Conservation (phyloP, 805 yeast species). For the Yarrowia hollandica region DNA sequence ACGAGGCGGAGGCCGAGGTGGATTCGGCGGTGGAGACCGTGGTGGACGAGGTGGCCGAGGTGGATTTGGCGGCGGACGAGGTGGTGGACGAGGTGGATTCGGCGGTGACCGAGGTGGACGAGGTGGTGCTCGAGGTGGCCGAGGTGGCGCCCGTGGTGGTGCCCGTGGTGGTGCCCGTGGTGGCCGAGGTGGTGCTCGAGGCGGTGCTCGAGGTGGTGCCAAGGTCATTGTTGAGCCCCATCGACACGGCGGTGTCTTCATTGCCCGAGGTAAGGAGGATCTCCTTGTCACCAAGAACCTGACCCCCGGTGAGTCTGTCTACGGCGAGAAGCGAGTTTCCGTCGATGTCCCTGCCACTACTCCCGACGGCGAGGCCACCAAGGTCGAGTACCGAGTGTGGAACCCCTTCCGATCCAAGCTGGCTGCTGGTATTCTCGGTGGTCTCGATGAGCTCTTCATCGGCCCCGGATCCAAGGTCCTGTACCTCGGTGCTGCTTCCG, state of each 20-base stretch:
- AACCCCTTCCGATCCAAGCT: slow-evolving; percentile 99
- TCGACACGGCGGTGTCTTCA: slow-evolving; percentile 96
- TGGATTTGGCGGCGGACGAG: slow-evolving; percentile 36
- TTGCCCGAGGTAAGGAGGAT: slow-evolving; percentile 99
- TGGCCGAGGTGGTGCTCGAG: slow-evolving; percentile 44
- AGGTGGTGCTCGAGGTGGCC: slow-evolving; percentile 44
- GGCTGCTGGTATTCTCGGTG: slow-evolving; percentile 99
- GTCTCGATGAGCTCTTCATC: slow-evolving; percentile 95
- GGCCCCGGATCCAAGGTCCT: slow-evolving; percentile 98
- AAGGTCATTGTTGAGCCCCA: slow-evolving; percentile 94
- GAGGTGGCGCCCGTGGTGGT: slow-evolving; percentile 37
- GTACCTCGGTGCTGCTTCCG: slow-evolving; percentile 98
- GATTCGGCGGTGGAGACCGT: slow-evolving; percentile 39
- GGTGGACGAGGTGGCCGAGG: slow-evolving; percentile 36
- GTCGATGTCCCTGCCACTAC: slow-evolving; percentile 90
- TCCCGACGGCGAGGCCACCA: slow-evolving; percentile 66
- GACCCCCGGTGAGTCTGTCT: slow-evolving; percentile 98
- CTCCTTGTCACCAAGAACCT: slow-evolving; percentile 92
- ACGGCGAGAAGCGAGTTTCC: slow-evolving; percentile 95
- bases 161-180: slow-evolving; percentile 37
- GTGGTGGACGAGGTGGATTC: slow-evolving; percentile 51
- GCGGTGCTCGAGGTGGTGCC: slow-evolving; percentile 66
- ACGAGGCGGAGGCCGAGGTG: slow-evolving; percentile 44
- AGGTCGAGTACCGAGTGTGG: slow-evolving; percentile 99
- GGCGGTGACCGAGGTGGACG: slow-evolving; percentile 52